Evolutionary conservation across 2,329 filamentous ascomycete genomes (phyloP), one percentile per base, ranked within the genome.

Genomic region (Sclerotinia trifoliorum): DNA sequence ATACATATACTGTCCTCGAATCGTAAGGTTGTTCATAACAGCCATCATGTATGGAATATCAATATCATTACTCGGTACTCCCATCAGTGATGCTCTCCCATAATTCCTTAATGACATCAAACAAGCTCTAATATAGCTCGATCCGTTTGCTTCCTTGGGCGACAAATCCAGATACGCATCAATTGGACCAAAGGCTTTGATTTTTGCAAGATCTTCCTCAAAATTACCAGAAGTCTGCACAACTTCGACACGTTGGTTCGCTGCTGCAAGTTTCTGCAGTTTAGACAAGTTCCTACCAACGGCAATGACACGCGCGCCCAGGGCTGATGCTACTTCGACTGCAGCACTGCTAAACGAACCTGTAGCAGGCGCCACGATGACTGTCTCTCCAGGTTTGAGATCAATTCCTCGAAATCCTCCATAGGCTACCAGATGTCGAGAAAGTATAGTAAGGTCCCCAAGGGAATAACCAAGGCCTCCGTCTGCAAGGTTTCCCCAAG

Each of bases 261-360:
- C 66, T 3, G 72, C 69, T 46, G 78, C 77, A 29, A 84, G 66
- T 48, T 73, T 73, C n/a, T 74, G 74, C 26, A 83, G 73, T 49
- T 70, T 70, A 48, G 75, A 72, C 67, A 76, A 70, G 70, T 82
- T 82, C 15, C 83, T 76, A 1, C 84, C 82, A 77, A 83, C 79
- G 3, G 84, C 84, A 63, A 86, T 75, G 2, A 85, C 83, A 35
- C 76, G 78, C 5, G 82, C 82, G 0, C 83, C 84, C 80, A 84
- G 81, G 0, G 82, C 79, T 3, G 82, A 68, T 0, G 83, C 83
- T 2, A 82, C 76, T 5, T 76, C 68, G 0, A 83, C 81, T 0
- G 78, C 82, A 2, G 79, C 80, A 15, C 81, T 78, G 2, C 82
- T 80, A 71, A 81, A 85, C 0, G 69, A 69, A 0, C 83, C 83